These are phyloP conservation scores for Kregervanrija pseudodelftensis DNA, from an alignment of 805 yeast species.

Conservation along the genomic window DNA sequence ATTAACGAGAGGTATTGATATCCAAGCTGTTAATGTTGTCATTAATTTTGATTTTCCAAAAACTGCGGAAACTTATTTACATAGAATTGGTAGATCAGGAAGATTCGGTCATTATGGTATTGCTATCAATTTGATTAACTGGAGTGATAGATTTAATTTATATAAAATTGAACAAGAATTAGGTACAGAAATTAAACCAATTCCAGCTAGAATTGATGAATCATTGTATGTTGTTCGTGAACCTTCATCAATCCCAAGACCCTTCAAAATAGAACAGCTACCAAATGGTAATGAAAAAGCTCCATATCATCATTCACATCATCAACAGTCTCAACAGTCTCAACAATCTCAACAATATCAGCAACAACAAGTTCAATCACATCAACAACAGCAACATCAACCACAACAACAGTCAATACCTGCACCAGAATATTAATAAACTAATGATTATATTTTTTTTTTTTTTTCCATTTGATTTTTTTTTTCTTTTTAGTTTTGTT, in stretches of 20 bases:
- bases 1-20: slow-evolving; percentile 96
- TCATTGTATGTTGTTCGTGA: slow-evolving; percentile 82
- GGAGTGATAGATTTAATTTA: slow-evolving; percentile 92
- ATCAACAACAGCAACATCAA: slow-evolving; percentile 8
- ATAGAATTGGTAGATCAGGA: slow-evolving; percentile 98
- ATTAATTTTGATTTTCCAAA: slow-evolving; percentile 98
- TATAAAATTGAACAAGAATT: slow-evolving; percentile 95
- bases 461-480: slow-evolving; percentile 9
- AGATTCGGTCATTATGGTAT: slow-evolving; percentile 98
- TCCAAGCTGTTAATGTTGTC: slow-evolving; percentile 97
- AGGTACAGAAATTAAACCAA: slow-evolving; percentile 95
- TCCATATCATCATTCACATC: slow-evolving; percentile 21
- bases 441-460: slow-evolving; percentile 6
- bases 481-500: slow-evolving; percentile 7
- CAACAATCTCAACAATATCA: slow-evolving; percentile 22
- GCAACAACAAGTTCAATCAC: slow-evolving; percentile 18
- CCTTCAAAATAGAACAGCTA: slow-evolving; percentile 66
- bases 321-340: slow-evolving; percentile 10
- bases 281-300: slow-evolving; percentile 25
- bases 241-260: slow-evolving; percentile 71
- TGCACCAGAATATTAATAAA: slow-evolving; percentile 7
- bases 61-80: slow-evolving; percentile 94
- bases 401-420: slow-evolving; percentile 6
- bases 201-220: slow-evolving; percentile 89
- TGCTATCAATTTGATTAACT: slow-evolving; percentile 92